Base-by-base conservation (phyloP, 805 yeast genomes). In the Debaryomyces hansenii region DNA sequence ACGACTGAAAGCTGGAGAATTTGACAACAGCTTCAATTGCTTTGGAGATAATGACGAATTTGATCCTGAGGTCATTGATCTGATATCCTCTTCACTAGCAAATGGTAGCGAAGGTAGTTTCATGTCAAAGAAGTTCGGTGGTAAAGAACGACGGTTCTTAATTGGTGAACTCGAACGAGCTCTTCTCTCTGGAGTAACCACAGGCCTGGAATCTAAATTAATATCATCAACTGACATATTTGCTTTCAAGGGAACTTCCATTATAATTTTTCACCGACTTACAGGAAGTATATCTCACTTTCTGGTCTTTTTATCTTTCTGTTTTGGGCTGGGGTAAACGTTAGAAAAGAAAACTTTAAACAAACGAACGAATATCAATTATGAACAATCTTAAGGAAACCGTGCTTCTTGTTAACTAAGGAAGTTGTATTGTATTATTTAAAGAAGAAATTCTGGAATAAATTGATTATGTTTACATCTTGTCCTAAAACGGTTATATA, bases 91-190 rank as follows among this genome's bases (percentile, higher is more conserved):
- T 40, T 40, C 58, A 35, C 42, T 36, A 11, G 52, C 54, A 45
- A 47, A 46, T 8, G 55, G 65, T 43, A 56, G 56, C 33, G 49
- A 47, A 43, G 58, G 60, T 29, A 46, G 48, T 36, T 47, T 55
- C 59, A 52, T 53, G 29, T 60, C 63, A 20, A 55, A 50, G 42
- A 57, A 49, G 28, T 47, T 45, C 9, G 60, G 52, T 6, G 60
- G 60, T 35, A 59, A 45, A 2, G 62, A 52, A 21, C 59, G 60
- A 14, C 70, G 61, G 40, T 57, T 59, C 46, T 70, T 69, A 14
- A 57, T 57, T 2, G 75, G 74, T 14, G 74, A 67, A 12, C 57
- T 53, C 12, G 74, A 68, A 36, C 70, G 53, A 11, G 72, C 61
- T 43, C 72, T 60, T 50, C 65, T 51, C 16, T 54, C 55, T 4